Conservation (phyloP, 2,329 filamentous ascomycete genomes). For the Bipolaris cookei region DNA sequence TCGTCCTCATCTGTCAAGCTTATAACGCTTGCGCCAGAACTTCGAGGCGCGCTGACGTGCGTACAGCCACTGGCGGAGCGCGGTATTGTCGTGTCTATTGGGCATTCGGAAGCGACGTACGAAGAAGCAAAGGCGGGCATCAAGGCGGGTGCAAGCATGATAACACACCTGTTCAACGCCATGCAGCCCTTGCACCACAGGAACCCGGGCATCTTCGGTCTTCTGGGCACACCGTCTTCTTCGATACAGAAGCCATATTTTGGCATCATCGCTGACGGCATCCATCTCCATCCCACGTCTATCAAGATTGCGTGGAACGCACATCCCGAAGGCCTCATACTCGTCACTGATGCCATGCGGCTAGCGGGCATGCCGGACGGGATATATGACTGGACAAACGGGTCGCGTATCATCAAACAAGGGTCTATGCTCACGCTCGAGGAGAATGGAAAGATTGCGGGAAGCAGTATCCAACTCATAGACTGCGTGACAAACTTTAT, state of each 20-base stretch:
- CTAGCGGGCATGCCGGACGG: slow-evolving; percentile 84
- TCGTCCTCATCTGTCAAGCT: slow-evolving; percentile 65
- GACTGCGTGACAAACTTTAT: slow-evolving; percentile 85
- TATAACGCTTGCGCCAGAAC: slow-evolving; percentile 86
- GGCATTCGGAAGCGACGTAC: slow-evolving; percentile 86
- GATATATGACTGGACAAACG: slow-evolving; percentile 84
- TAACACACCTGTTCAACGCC: slow-evolving; percentile 93
- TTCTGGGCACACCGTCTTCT: slow-evolving; percentile 64
- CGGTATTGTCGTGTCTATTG: slow-evolving; percentile 79
- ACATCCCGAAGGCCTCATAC: slow-evolving; percentile 81
- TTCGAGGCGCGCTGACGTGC: slow-evolving; percentile 68
- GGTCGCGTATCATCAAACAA: slow-evolving; percentile 69
- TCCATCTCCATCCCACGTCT: slow-evolving; percentile 85
- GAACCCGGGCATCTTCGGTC: slow-evolving; percentile 87
- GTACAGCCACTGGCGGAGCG: slow-evolving; percentile 70
- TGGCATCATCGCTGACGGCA: slow-evolving; percentile 88
- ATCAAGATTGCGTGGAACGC: slow-evolving; percentile 89
- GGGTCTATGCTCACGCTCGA: slow-evolving; percentile 77
- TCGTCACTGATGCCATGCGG: slow-evolving; percentile 93
- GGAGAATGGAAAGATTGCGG: slow-evolving; percentile 66
- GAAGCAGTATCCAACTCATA: slow-evolving; percentile 72
- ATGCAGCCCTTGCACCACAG: slow-evolving; percentile 91
- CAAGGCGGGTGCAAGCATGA: slow-evolving; percentile 80
- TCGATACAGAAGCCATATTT: slow-evolving; percentile 70
- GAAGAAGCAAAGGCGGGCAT: slow-evolving; percentile 77